Evolutionary conservation across 1,284 basidiomycete species (phyloP), one percentile per base, ranked within the genome.

Genomic region (Ceratobasidium sp.): DNA sequence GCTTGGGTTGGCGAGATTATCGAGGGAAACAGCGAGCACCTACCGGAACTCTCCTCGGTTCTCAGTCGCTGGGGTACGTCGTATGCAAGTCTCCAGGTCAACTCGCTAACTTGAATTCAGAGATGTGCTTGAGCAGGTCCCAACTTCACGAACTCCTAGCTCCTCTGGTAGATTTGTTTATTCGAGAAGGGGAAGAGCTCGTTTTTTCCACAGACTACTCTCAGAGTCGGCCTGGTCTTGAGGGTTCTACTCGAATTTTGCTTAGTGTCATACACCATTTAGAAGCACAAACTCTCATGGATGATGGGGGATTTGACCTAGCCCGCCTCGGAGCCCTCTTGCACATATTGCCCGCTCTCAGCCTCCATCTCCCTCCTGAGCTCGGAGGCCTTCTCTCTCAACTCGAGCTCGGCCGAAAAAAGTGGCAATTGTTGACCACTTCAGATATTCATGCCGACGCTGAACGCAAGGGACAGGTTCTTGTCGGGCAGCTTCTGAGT

Each of bases 21-120:
- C 26, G 23, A 60, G 33, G 75, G 75, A 33, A 49, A 77, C 26
- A 33, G 44, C 20, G 18, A 51, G 26, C 40, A 77, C 42, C 15
- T 26, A 10, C 40, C 7, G 15, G 20, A 60, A 20, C 26, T 77
- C 2, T 20, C 7, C 13, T 49, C 66, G 18, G 42, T 77, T 20
- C 39, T 77, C 2, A 23, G 39, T 15, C 64, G 69, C 39, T 77
- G 75, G 75, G 26, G 75, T 77, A 53, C 15, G 75, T 69, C 20
- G 49, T 13, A 13, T 40, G 23, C 44, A 44, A 13, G 49, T 61
- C 3, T 33, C 23, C 6, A 26, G 33, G 12, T 9, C 51, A 13
- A 73, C 26, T n/a, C n/a, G 13, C 64, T 60, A 7, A 68, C 20
- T 33, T 23, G 4, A 6, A 3, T 23, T 33, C 42, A 77, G 66